Base-by-base conservation (phyloP, 148 eudicot species). In the Vaccinium myrtillus region DNA sequence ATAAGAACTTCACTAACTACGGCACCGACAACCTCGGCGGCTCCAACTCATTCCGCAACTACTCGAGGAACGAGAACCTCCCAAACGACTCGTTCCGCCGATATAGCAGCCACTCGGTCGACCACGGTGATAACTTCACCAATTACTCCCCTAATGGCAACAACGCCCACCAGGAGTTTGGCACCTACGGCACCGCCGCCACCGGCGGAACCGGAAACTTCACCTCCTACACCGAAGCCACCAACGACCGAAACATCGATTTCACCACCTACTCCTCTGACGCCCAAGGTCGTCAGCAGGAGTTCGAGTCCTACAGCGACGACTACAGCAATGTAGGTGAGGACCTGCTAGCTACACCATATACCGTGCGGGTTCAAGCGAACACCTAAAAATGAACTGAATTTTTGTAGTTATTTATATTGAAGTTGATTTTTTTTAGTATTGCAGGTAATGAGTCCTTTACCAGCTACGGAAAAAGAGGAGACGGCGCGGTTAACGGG, bases 151-250 rank as follows among this genome's bases (percentile, higher is more conserved):
- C 39, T 2, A 73, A 83, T n/a, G 85, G 88, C 43, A 91, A 91
- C 32, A 91, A 90, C 8, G 25, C 81, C 1, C 81, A 86, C 14
- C 87, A 91, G 73, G 32, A 77, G 0, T 91, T 91, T 79, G 90
- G 88, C 80, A 90, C 90, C 6, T 91, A 91, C 54, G 91, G 87
- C 4, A 82, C 85, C 11, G 88, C 87, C 0, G 88, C 91, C 5
- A 90, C 91, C 13, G 93, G 93, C 4, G 93, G 93, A 18, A 18
- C 71, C 6, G 93, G 92, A 1, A 55, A 59, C 19, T 91, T 91
- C 89, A 82, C 65, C 2, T 4, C 6, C 1, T 91, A 91, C 36
- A 32, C 36, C 67, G 89, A 88, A 2, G 61, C 27, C 0, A 87
- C 86, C 36, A 91, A 91, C 63, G 83, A 67, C 51, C 92, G 90